Base-by-base conservation (phyloP, 139 green algal genomes). In the Tetratostichococcus sp. region DNA sequence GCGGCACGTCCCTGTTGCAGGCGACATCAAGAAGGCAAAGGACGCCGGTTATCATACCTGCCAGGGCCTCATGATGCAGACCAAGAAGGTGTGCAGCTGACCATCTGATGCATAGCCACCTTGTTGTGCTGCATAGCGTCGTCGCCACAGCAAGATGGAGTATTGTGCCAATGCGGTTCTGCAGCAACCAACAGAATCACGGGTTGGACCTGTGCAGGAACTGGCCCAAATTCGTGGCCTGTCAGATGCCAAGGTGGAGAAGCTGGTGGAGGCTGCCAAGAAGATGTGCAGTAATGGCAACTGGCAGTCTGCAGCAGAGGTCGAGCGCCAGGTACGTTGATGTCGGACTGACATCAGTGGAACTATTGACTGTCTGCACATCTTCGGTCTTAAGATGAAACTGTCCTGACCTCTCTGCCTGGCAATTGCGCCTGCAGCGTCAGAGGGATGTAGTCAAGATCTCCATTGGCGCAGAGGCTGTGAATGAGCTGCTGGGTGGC, bases 191-290 rank as follows among this genome's bases (percentile, higher is more conserved):
- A n/a, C n/a, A n/a, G n/a, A n/a, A n/a, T n/a, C n/a, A n/a, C n/a
- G n/a, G 39, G 8, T 50, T 50, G 39, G 39, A 21, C 11, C 39
- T 50, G 50, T 82, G 71, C 84, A 96, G 91, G 71, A 79, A 16
- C 85, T 98, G 57, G 76, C 80, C 25, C 88, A 92, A 17, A 91
- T 98, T 79, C 97, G 97, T 79, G 94, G 94, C 11, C 82, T 98
- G 31, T 93, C 84, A 2, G 94, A 98, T 50, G 92, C 91, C 83
- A 98, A 97, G 86, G 87, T 95, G 4, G 91, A 97, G 22, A 98
- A 98, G 85, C 91, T 98, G 80, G 28, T 94, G 65, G 91, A 93
- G 22, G 84, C 83, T 66, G 89, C 89, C 0, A 83, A 72, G 66
- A 92, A 92, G 77, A 34, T 89, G 35, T 77, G 67, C 57, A n/a